Evolutionary conservation across 208 protist species (phyloP).

Genomic region (Trypanosoma scelopori): DNA sequence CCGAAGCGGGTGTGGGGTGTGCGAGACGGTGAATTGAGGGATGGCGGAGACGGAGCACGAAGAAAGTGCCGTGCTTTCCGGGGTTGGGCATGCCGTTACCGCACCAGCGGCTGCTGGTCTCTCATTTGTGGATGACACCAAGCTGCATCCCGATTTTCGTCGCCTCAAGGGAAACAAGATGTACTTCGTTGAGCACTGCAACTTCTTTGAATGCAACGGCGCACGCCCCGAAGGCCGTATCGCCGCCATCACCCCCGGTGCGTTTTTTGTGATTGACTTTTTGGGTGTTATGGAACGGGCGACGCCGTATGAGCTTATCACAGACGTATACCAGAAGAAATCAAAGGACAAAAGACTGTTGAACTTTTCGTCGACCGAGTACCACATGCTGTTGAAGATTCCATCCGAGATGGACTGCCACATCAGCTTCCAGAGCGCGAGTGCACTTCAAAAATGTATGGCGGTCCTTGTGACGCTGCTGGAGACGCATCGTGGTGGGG

Average conservation of each 20-base stretch:
- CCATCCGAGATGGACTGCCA: slow-evolving; percentile 23
- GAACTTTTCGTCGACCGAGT: slow-evolving; percentile 1
- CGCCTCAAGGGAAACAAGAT: slow-evolving; percentile 19
- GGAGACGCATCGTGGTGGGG: not conserved
- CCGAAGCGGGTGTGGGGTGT: no score
- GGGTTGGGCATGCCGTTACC: not conserved
- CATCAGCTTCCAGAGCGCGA: slow-evolving; percentile 11
- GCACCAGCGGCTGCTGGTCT: slow-evolving; percentile 4
- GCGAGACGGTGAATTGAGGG: no score
- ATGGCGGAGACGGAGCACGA: not conserved
- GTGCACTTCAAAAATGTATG: slow-evolving; percentile 2
- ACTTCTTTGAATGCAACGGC: slow-evolving; percentile 8
- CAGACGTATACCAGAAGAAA: slow-evolving; percentile 21
- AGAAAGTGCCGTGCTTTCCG: not conserved
- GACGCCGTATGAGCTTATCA: slow-evolving; percentile 9
- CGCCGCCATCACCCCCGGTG: slow-evolving; percentile 19
- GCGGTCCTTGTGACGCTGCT: not conserved
- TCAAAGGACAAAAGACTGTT: slow-evolving; percentile 11
- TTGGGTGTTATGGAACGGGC: slow-evolving; percentile 20
- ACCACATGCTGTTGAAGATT: slow-evolving; percentile 18
- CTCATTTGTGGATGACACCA: slow-evolving; percentile 14
- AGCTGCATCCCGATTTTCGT: slow-evolving; percentile 16
- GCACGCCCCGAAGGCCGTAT: slow-evolving; percentile 6
- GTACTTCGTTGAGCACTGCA: slow-evolving; percentile 19
- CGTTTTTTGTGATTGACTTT: slow-evolving; percentile 23